Conservation (phyloP, 176 grass and related monocot species). For the Pontederia crassipes region DNA sequence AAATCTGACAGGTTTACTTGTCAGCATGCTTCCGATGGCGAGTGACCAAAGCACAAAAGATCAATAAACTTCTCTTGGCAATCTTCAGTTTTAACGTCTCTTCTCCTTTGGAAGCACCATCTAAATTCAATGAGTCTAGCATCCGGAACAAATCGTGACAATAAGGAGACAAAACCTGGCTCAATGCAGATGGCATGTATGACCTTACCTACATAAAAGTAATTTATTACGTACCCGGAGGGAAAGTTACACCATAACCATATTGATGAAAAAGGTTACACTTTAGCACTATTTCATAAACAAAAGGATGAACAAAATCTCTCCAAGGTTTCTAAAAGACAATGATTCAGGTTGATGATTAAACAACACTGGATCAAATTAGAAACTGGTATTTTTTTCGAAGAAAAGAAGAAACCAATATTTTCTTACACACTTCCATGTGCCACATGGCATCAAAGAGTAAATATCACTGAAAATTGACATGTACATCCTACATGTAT, state of each 20-base stretch:
- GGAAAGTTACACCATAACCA: background rate
- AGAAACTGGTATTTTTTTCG: too few relatives aligned
- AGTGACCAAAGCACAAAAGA: conserved; percentile 71
- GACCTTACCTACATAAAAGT: conserved; percentile 50
- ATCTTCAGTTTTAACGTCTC: conserved; percentile 39
- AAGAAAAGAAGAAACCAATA: too few relatives aligned
- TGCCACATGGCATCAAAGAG: too few relatives aligned
- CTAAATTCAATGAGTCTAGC: conserved; percentile 63
- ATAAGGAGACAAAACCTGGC: conserved; percentile 57
- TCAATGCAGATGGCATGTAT: conserved; percentile 71
- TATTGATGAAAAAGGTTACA: background rate
- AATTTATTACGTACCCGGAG: background rate
- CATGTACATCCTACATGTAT: too few relatives aligned
- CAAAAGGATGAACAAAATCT: too few relatives aligned
- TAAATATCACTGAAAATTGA: too few relatives aligned
- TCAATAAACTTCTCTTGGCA: conserved; percentile 82
- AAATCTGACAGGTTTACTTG: conserved; percentile 38
- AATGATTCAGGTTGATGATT: too few relatives aligned
- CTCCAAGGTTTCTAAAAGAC: too few relatives aligned
- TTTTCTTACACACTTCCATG: too few relatives aligned
- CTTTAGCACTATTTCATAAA: too few relatives aligned
- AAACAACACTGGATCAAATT: too few relatives aligned
- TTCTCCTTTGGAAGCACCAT: conserved; percentile 29
- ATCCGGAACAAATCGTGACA: conserved; percentile 64
- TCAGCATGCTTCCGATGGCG: conserved; percentile 80